Evolutionary conservation across 2,329 filamentous ascomycete genomes (phyloP), one percentile per base, ranked within the genome.

Genomic region (Neofusicoccum umdonicola): DNA sequence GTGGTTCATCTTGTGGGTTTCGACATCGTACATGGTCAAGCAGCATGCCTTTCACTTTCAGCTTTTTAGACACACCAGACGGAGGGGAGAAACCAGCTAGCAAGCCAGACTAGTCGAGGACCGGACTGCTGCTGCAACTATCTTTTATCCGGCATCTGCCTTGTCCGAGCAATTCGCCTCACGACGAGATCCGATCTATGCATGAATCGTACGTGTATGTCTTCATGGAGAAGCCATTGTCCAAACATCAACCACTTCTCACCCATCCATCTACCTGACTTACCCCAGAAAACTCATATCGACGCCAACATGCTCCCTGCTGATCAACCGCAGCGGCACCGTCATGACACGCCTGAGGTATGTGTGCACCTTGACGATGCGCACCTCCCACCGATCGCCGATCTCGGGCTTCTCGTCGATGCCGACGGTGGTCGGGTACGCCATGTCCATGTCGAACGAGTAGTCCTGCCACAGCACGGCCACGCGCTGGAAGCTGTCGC

Each of bases 361-460:
- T 2, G 74, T 57, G 69, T 81, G 69, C 4, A 83, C 70, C 5
- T 60, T 27, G 0, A 70, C 68, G 9, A 83, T 70, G 66, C 71
- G 69, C n/a, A 74, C 76, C 68, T 83, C 81, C 81, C 81, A 83
- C 35, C 77, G 69, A 68, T 84, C 82, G 13, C 81, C 81, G 15
- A 72, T 35, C 60, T 69, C 52, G 11, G 65, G 69, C n/a, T 68
- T 69, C 63, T 65, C 68, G 48, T 37, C 67, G 34, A 47, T 54
- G 22, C 62, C 67, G 50, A 19, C 64, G 4, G 27, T 15, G 4
- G 68, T 15, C 19, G 69, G 71, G 42, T 70, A 64, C 48, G 73
- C 71, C 69, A 66, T 66, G 22, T 54, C 37, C 27, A 64, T 19
- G 35, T 64, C 62, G 42, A 60, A 48, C 12, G 41, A 50, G 19